Base-by-base conservation (phyloP, 2,329 filamentous ascomycete species). In the Aureobasidium pullulans region DNA sequence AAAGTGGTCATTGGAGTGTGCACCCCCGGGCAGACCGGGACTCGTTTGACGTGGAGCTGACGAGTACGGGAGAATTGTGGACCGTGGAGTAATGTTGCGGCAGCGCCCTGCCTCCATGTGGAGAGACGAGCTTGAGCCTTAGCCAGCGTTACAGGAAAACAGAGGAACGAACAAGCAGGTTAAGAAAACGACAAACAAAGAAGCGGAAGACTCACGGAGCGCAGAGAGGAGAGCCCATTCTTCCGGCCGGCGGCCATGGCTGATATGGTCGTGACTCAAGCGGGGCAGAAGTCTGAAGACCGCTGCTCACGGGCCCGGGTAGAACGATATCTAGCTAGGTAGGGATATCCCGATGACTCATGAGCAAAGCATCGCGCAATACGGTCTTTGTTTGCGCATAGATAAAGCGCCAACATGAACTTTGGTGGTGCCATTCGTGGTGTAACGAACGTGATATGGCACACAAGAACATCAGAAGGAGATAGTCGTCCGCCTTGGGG, bases 31-130 rank as follows among this genome's bases (percentile, higher is more conserved):
- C 46, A 49, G 48, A 29, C 11, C 34, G 34, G 48, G 34, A 28
- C 29, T 23, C 23, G 19, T 37, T 54, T 40, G 39, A 54, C 31
- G 40, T 9, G 42, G 32, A 48, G 54, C 54, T 57, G 54, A 57
- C 54, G 54, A 57, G 43, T 57, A 39, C 54, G 31, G 28, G 34
- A 57, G 23, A 15, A 19, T 48, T 57, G 54, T 57, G 54, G 54
- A 23, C 34, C 11, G 43, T 57, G 54, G 54, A 57, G 54, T 19
- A 23, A 29, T 29, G 23, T 23, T 4, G 7, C 11, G 32, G 23
- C 8, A 37, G 42, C 13, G 52, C 15, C 28, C 42, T 44, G 23
- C 3, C 3, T 42, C 31, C 10, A 11, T 56, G 52, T 19, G 52
- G 52, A 56, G 43, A 57, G 40, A 39, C 32, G 43, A 39, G 16